phyloP scores from a whole-genome alignment of 805 yeast species.

The Sugiyamaella marilandica region DNA sequence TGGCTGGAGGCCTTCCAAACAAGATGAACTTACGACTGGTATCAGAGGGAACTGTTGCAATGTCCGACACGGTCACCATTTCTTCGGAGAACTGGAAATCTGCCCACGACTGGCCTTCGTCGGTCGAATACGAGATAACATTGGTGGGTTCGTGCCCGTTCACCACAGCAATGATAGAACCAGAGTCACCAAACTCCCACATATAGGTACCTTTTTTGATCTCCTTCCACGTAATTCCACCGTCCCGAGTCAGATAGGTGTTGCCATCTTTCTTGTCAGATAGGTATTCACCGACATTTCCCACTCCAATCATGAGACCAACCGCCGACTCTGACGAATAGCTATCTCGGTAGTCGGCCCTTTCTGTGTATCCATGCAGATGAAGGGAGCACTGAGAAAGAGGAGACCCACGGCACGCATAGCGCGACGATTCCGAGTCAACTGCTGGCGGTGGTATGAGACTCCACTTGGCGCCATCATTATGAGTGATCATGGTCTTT shows the following conservation, averaged over 20 bases:
- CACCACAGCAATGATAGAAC: slow-evolving; percentile 75
- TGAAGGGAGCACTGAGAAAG: slow-evolving; percentile 70
- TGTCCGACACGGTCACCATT: slow-evolving; percentile 55
- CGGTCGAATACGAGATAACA: slow-evolving; percentile 58
- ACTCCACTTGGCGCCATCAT: slow-evolving; percentile 89
- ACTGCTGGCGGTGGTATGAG: slow-evolving; percentile 62
- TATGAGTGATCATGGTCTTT: slow-evolving; percentile 71
- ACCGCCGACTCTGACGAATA: slow-evolving; percentile 84
- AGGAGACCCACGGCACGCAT: slow-evolving; percentile 45
- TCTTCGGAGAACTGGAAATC: slow-evolving; percentile 58
- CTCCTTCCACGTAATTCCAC: slow-evolving; percentile 85
- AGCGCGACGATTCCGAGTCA: slow-evolving; percentile 57
- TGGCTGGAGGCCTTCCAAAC: slow-evolving; percentile 46
- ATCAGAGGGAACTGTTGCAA: slow-evolving; percentile 85
- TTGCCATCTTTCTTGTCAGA: slow-evolving; percentile 44
- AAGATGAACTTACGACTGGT: slow-evolving; percentile 75
- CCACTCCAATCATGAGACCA: slow-evolving; percentile 88
- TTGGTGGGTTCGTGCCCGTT: slow-evolving; percentile 56
- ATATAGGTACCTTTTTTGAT: slow-evolving; percentile 65
- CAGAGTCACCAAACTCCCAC: slow-evolving; percentile 98
- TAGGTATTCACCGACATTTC: slow-evolving; percentile 74
- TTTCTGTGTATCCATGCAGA: slow-evolving; percentile 86
- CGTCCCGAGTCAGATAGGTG: slow-evolving; percentile 82
- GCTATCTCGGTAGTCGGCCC: slow-evolving; percentile 77
- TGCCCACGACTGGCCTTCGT: slow-evolving; percentile 76